A percentile compares a stretch with the other conserved stretches of the same genome.
These are phyloP conservation scores for Cymodocea nodosa DNA, from an alignment of 116 monocot species.

Conservation along the genomic window DNA sequence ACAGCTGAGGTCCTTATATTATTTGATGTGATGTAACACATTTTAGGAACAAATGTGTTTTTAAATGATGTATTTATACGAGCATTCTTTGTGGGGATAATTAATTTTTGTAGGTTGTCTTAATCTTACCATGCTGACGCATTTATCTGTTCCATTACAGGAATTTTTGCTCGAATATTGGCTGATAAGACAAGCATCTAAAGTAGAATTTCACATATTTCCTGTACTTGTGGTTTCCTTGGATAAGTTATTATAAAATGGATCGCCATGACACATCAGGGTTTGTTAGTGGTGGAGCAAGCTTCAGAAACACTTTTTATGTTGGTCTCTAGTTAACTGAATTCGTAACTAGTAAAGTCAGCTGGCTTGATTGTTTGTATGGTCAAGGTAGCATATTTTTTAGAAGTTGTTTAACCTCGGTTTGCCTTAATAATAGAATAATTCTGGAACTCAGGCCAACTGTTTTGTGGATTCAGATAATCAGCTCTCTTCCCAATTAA, in stretches of 20 bases:
- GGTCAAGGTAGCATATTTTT: background rate
- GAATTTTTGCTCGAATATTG: too few species aligned
- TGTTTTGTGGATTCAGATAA: slow-evolving; percentile 26
- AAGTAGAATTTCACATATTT: too few species aligned
- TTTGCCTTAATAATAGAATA: slow-evolving; percentile 8
- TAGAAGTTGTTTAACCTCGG: slow-evolving; percentile 2
- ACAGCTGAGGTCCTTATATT: too few species aligned
- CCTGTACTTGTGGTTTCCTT: too few species aligned
- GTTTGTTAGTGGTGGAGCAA: slow-evolving; percentile 74
- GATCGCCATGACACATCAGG: slow-evolving; percentile 80
- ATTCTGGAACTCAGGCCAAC: slow-evolving; percentile 37
- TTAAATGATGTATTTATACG: too few species aligned
- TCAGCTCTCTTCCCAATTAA: background rate
- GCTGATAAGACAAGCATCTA: too few species aligned
- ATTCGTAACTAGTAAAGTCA: background rate
- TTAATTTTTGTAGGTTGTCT: too few species aligned
- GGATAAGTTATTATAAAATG: slow-evolving; percentile 23
- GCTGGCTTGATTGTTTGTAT: slow-evolving; percentile 1
- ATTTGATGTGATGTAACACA: too few species aligned
- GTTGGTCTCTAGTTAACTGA: background rate
- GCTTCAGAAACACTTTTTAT: slow-evolving; percentile 7
- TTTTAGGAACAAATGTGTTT: too few species aligned
- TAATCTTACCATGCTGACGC: too few species aligned
- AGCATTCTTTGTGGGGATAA: too few species aligned
- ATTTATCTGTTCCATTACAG: too few species aligned